Evolutionary conservation across 1,284 basidiomycete genomes (phyloP).

Genomic region (Trichosporon sp.): DNA sequence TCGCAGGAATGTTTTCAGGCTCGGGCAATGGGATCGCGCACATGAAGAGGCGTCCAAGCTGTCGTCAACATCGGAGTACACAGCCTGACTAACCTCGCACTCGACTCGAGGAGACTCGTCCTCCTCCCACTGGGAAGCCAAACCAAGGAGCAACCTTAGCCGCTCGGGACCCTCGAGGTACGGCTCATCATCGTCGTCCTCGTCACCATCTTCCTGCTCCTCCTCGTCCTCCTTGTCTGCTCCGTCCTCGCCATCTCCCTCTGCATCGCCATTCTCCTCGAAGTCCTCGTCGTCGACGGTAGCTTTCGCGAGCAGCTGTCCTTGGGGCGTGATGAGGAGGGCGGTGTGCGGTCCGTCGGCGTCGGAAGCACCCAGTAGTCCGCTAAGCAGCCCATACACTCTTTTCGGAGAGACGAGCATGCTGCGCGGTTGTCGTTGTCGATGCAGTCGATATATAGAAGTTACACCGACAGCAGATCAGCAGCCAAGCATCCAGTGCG

Average conservation of each 20-base stretch:
- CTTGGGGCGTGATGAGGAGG: conserved; percentile 42
- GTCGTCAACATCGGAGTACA: background rate
- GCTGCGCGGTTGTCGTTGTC: background rate
- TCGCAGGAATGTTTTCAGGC: conserved; percentile 24
- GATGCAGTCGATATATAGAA: background rate
- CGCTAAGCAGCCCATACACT: conserved; percentile 26
- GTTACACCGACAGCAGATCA: background rate
- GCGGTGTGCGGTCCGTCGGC: conserved; percentile 38
- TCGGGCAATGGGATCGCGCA: conserved; percentile 35
- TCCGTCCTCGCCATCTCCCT: conserved; percentile 20
- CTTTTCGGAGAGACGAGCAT: conserved; percentile 35
- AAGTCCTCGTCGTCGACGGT: conserved; percentile 28
- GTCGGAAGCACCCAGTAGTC: conserved; percentile 25
- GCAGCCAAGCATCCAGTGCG: background rate
- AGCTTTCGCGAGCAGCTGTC: conserved; percentile 37
- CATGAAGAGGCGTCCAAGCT: conserved; percentile 41
- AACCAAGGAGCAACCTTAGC: conserved; percentile 42
- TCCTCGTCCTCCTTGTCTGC: conserved; percentile 19
- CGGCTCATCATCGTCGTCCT: conserved; percentile 33
- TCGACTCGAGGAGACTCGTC: conserved; percentile 45
- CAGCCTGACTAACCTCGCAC: conserved; percentile 40
- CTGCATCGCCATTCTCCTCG: conserved; percentile 23
- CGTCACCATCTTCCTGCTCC: conserved; percentile 26
- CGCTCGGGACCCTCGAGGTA: conserved; percentile 47
- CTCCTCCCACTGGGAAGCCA: conserved; percentile 47